Percentiles rank a stretch among this genome's conserved stretches.
These are phyloP conservation scores for Citrullus mucosospermus DNA, from an alignment of 306 rosid species.

Conservation along the genomic window DNA sequence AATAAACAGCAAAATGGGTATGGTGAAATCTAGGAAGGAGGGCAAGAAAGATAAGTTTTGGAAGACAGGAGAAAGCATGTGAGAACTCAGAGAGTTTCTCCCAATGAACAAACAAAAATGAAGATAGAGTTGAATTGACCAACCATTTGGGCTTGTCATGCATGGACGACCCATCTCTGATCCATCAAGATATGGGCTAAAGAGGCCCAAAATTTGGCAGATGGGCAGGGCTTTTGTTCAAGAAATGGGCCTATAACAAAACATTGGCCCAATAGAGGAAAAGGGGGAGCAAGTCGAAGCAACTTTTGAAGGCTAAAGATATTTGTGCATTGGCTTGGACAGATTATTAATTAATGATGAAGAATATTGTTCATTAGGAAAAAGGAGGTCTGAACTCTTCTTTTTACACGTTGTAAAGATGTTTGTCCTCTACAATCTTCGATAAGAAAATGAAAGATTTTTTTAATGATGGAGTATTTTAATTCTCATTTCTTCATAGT, in stretches of 20 bases:
- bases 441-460: background rate
- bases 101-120: background rate
- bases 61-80: conserved; percentile 50
- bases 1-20: conserved; percentile 42
- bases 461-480: background rate
- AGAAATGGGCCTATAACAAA: background rate
- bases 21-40: conserved; percentile 32
- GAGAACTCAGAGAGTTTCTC: conserved; percentile 4
- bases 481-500: background rate
- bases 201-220: background rate
- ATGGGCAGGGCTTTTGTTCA: background rate
- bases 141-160: background rate
- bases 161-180: background rate
- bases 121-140: background rate
- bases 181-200: background rate
- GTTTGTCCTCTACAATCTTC: background rate
- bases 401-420: background rate
- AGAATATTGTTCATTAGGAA: background rate
- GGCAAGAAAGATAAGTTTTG: conserved; percentile 82
- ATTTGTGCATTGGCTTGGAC: background rate
- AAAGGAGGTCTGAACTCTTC: background rate
- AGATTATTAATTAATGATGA: background rate
- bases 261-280: background rate
- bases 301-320: background rate
- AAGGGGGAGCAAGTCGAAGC: background rate